Conservation (phyloP, 2,329 filamentous ascomycete species). For the Xylaria multiplex region DNA sequence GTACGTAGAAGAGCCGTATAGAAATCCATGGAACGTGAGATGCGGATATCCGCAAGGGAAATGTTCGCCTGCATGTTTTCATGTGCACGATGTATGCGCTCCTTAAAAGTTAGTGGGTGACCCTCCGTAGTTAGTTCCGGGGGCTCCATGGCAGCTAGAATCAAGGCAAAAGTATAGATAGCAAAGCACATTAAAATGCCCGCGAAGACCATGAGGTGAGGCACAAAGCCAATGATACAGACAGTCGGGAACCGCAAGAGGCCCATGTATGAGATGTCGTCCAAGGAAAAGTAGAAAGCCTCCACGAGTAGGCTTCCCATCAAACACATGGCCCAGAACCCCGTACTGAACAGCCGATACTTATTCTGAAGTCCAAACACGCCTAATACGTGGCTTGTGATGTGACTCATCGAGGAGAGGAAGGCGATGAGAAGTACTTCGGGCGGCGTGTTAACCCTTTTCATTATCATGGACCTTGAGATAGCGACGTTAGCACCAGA, state of each 20-base stretch:
- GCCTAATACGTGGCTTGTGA: slow-evolving; percentile 84
- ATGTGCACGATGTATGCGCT: slow-evolving; percentile 77
- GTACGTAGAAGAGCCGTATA: slow-evolving; percentile 89
- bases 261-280: slow-evolving; percentile 69
- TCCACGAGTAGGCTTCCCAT: slow-evolving; percentile 87
- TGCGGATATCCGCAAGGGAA: slow-evolving; percentile 80
- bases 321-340: slow-evolving; percentile 89
- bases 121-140: slow-evolving; percentile 57
- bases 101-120: slow-evolving; percentile 56
- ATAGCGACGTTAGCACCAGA: slow-evolving; percentile 59
- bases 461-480: slow-evolving; percentile 74
- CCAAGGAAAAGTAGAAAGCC: slow-evolving; percentile 69
- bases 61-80: slow-evolving; percentile 92
- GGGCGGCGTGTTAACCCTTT: slow-evolving; percentile 85
- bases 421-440: slow-evolving; percentile 88
- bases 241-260: slow-evolving; percentile 91
- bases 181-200: slow-evolving; percentile 79
- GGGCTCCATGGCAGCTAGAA: slow-evolving; percentile 77
- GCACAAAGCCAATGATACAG: slow-evolving; percentile 93
- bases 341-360: slow-evolving; percentile 86
- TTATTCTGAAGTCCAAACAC: slow-evolving; percentile 81
- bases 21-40: slow-evolving; percentile 92
- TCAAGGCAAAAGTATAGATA: slow-evolving; percentile 81
- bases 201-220: slow-evolving; percentile 84
- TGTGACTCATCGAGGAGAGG: slow-evolving; percentile 87